Evolutionary conservation across 495 filamentous ascomycete genomes (phyloP).

Genomic region (Penicillium malachiteum): DNA sequence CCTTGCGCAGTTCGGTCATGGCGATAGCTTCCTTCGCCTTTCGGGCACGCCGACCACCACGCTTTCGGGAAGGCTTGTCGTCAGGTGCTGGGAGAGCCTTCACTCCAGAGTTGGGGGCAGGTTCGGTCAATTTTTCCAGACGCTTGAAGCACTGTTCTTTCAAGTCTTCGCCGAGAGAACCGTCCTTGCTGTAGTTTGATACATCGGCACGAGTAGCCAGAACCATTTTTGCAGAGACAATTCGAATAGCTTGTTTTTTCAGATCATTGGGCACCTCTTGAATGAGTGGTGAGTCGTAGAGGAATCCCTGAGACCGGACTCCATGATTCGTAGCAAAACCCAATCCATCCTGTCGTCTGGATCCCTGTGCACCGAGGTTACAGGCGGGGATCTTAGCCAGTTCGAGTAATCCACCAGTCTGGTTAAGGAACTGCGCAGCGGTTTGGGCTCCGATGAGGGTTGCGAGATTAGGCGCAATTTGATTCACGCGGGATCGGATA

Average conservation of each 20-base stretch:
- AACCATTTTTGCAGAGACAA: slow-evolving; percentile 89
- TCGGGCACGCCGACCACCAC: slow-evolving; percentile 84
- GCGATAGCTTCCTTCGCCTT: slow-evolving; percentile 97
- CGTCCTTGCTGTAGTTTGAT: slow-evolving; percentile 79
- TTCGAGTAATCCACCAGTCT: slow-evolving; percentile 81
- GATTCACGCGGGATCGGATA: slow-evolving; percentile 94
- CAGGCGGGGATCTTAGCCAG: slow-evolving; percentile 90
- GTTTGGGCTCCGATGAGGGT: slow-evolving; percentile 90
- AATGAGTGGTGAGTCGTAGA: slow-evolving; percentile 88
- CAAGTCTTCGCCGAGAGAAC: slow-evolving; percentile 80
- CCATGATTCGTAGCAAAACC: slow-evolving; percentile 95
- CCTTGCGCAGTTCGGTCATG: slow-evolving; percentile 95
- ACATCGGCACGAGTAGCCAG: slow-evolving; percentile 87
- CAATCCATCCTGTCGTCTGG: slow-evolving; percentile 75
- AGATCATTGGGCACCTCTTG: slow-evolving; percentile 78
- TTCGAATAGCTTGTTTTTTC: slow-evolving; percentile 93
- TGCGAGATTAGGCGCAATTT: slow-evolving; percentile 95
- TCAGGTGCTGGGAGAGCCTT: slow-evolving; percentile 91
- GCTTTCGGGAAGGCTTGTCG: slow-evolving; percentile 91
- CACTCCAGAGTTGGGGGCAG: slow-evolving; percentile 85
- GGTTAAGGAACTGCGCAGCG: slow-evolving; percentile 93
- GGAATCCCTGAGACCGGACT: slow-evolving; percentile 86
- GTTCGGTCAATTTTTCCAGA: slow-evolving; percentile 90
- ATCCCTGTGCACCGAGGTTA: slow-evolving; percentile 86
- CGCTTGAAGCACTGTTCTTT: slow-evolving; percentile 79